Evolutionary conservation across 2,329 filamentous ascomycete genomes (phyloP).

Genomic region (Monilinia fructicola): DNA sequence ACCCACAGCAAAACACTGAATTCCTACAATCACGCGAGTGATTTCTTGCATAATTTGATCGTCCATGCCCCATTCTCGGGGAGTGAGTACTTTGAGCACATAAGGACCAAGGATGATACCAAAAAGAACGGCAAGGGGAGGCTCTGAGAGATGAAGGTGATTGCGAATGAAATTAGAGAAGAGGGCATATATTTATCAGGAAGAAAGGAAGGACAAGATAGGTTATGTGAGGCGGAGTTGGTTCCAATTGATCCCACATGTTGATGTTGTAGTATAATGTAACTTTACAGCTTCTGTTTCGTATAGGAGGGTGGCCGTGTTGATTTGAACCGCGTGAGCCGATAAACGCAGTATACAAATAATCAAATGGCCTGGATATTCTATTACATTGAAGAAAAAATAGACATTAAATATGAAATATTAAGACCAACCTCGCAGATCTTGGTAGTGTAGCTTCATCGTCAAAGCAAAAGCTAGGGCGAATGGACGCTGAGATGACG

Average conservation of each 20-base stretch:
- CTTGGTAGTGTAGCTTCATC: background rate
- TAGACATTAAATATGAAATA: background rate
- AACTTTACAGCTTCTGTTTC: background rate
- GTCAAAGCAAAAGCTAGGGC: background rate
- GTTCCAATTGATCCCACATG: slow-evolving; percentile 53
- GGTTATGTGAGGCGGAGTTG: slow-evolving; percentile 56
- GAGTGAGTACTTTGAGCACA: slow-evolving; percentile 63
- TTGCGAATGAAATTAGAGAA: slow-evolving; percentile 61
- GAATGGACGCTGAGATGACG: background rate
- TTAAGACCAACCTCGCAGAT: background rate
- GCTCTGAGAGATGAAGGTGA: slow-evolving; percentile 59
- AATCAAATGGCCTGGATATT: background rate
- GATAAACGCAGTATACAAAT: background rate
- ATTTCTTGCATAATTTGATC: slow-evolving; percentile 69
- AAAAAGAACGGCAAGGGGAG: slow-evolving; percentile 61
- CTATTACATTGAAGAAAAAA: background rate
- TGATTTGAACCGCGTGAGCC: background rate
- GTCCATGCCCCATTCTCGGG: slow-evolving; percentile 60
- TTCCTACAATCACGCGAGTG: slow-evolving; percentile 69
- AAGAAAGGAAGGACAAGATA: slow-evolving; percentile 59
- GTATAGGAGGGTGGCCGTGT: background rate
- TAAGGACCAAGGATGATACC: slow-evolving; percentile 71
- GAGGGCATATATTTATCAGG: slow-evolving; percentile 57
- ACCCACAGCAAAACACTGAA: slow-evolving; percentile 72
- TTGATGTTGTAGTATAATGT: background rate